Conservation (phyloP, 2,329 filamentous ascomycete species). For the Podosphaera aphanis region DNA sequence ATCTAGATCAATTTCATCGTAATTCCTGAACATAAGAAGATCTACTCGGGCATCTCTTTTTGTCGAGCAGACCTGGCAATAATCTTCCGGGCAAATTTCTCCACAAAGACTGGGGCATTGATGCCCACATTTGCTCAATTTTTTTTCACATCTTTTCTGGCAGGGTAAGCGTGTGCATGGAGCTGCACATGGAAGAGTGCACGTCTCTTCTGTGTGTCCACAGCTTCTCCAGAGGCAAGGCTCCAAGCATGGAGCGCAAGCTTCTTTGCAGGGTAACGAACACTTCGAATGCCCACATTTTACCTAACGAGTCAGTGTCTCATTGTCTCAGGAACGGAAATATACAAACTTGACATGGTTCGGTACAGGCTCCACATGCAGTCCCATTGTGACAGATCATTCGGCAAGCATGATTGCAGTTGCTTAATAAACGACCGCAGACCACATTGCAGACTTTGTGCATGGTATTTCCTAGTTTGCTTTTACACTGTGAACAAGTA, state of each 20-base stretch:
- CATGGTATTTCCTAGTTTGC: not conserved
- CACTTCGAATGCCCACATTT: not conserved
- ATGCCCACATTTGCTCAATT: slow-evolving; percentile 27
- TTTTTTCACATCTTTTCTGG: not conserved
- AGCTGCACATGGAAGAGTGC: slow-evolving; percentile 1
- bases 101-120: slow-evolving; percentile 43
- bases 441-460: not conserved
- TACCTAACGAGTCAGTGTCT: not conserved
- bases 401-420: not conserved
- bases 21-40: slow-evolving; percentile 28
- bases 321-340: not conserved
- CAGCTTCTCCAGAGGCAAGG: slow-evolving; percentile 1
- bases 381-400: not conserved
- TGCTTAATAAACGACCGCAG: not conserved
- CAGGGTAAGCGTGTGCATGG: slow-evolving; percentile 1
- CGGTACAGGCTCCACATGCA: not conserved
- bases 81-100: slow-evolving; percentile 31
- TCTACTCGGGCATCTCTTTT: slow-evolving; percentile 23
- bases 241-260: slow-evolving; percentile 1
- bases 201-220: not conserved
- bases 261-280: not conserved
- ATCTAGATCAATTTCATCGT: slow-evolving; percentile 32
- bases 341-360: not conserved
- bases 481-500: slow-evolving; percentile 31
- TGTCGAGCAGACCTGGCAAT: slow-evolving; percentile 32